These are phyloP conservation scores for Amaranthus cruentus DNA, from an alignment of 148 eudicot genomes.

Conservation along the genomic window DNA sequence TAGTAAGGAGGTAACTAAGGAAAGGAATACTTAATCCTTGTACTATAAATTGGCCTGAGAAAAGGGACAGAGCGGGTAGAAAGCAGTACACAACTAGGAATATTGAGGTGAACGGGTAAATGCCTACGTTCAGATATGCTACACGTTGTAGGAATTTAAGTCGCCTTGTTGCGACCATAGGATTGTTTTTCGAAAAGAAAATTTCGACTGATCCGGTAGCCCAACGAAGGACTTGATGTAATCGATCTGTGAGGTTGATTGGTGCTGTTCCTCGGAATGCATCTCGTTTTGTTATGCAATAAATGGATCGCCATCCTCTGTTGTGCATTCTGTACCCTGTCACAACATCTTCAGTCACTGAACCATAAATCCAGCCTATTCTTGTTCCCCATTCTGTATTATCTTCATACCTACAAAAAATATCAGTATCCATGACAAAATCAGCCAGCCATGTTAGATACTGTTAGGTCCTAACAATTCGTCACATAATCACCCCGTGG, in stretches of 20 bases:
- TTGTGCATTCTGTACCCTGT: slow-evolving; percentile 95
- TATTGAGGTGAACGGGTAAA: slow-evolving; percentile 88
- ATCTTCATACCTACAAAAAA: slow-evolving; percentile 66
- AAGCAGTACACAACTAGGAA: slow-evolving; percentile 65
- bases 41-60: slow-evolving; percentile 78
- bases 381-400: slow-evolving; percentile 92
- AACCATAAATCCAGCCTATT: slow-evolving; percentile 91
- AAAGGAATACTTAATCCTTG: slow-evolving; percentile 47
- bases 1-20: slow-evolving; percentile 51
- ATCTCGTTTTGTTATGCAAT: slow-evolving; percentile 83
- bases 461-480: too few relatives aligned
- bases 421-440: not conserved
- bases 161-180: slow-evolving; percentile 60
- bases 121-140: slow-evolving; percentile 79
- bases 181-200: slow-evolving; percentile 74
- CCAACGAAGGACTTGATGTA: slow-evolving; percentile 90
- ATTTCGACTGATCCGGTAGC: slow-evolving; percentile 95
- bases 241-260: slow-evolving; percentile 82
- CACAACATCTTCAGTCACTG: slow-evolving; percentile 88
- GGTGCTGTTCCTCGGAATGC: slow-evolving; percentile 94
- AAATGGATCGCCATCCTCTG: slow-evolving; percentile 90
- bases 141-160: slow-evolving; percentile 77
- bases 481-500: too few relatives aligned
- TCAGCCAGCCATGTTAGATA: too few relatives aligned
- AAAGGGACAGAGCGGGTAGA: slow-evolving; percentile 80